Percentiles rank a stretch among this genome's conserved stretches.
Conservation (phyloP, 148 eudicot genomes). For the Vaccinium darrowii region DNA sequence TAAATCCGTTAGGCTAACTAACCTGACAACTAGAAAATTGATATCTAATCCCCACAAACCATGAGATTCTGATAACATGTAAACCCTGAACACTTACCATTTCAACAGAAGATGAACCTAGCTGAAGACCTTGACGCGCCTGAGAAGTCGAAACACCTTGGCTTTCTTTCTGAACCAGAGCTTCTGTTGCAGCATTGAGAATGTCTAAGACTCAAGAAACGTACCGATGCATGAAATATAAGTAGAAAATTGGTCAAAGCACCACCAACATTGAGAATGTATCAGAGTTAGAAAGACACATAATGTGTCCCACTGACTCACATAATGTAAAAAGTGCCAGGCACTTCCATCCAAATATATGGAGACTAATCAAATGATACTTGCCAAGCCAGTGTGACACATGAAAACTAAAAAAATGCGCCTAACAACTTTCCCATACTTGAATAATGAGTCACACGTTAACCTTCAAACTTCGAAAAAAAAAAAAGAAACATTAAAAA, state of each 20-base stretch:
- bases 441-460: background rate
- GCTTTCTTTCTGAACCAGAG: slow-evolving; percentile 17
- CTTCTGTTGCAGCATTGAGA: slow-evolving; percentile 14
- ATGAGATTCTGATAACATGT: background rate
- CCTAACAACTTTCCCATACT: background rate
- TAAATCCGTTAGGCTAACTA: background rate
- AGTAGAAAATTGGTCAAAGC: background rate
- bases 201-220: background rate
- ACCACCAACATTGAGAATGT: background rate
- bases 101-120: slow-evolving; percentile 16
- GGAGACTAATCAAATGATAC: background rate
- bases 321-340: background rate
- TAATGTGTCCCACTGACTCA: background rate
- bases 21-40: too few relatives aligned
- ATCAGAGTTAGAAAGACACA: background rate
- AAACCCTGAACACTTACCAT: slow-evolving; percentile 26
- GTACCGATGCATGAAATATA: background rate
- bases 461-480: background rate
- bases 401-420: background rate
- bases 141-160: slow-evolving; percentile 15
- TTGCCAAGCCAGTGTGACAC: background rate
- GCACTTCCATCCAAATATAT: background rate
- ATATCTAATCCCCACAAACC: background rate
- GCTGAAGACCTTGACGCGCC: slow-evolving; percentile 21
- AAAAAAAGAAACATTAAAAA: background rate